Evolutionary conservation across 1,284 basidiomycete species (phyloP).

Genomic region (Phlebopus sp.): DNA sequence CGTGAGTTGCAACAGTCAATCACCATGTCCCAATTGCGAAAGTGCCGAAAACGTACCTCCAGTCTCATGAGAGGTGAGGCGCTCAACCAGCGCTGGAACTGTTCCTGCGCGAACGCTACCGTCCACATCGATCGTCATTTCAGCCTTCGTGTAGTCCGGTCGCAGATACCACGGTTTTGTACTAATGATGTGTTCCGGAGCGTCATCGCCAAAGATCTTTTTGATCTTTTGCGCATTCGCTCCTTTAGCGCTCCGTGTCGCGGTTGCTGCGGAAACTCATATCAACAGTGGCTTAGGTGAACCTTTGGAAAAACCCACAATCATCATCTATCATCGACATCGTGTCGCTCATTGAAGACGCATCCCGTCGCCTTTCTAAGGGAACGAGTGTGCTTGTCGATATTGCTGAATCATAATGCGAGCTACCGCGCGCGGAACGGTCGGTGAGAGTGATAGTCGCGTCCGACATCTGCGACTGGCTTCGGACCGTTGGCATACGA

Average conservation of each 20-base stretch:
- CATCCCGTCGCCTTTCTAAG: constrained; percentile 20
- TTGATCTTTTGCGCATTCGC: constrained; percentile 60
- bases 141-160: constrained; percentile 74
- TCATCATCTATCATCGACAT: constrained; percentile 33
- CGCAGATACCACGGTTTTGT: constrained; percentile 85
- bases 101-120: constrained; percentile 86
- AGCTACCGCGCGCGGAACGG: constrained; percentile 20
- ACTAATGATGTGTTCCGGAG: constrained; percentile 46
- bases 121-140: constrained; percentile 84
- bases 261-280: constrained; percentile 18
- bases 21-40: background rate
- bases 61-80: constrained; percentile 87
- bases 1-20: constrained; percentile 1
- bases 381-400: constrained; percentile 25
- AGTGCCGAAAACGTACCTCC: constrained; percentile 51
- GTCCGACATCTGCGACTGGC: constrained; percentile 35
- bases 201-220: constrained; percentile 76
- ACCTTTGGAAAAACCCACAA: constrained; percentile 29
- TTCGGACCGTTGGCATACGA: constrained; percentile 28
- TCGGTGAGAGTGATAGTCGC: constrained; percentile 34
- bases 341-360: constrained; percentile 21
- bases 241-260: constrained; percentile 31
- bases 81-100: constrained; percentile 80
- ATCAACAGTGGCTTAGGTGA: constrained; percentile 8
- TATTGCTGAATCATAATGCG: constrained; percentile 23